phyloP scores from a whole-genome alignment of 140 eudicot genomes.

The Artemisia princeps region DNA sequence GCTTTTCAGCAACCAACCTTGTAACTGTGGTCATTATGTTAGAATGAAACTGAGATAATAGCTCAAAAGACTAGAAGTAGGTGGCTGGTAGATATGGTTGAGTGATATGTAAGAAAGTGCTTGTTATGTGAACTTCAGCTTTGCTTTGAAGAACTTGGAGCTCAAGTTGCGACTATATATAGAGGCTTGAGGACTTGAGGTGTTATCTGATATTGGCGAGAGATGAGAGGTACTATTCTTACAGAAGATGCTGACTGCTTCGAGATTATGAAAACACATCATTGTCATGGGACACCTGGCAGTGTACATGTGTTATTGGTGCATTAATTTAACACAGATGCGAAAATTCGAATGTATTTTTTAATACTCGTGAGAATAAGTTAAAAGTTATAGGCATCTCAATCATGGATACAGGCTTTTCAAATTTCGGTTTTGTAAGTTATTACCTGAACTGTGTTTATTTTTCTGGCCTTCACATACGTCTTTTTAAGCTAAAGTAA shows the following conservation, averaged over 20 bases:
- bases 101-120: background rate
- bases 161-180: constrained; percentile 20
- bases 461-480: background rate
- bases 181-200: constrained; percentile 16
- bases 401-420: constrained; percentile 9
- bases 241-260: constrained; percentile 1
- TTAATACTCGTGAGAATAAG: constrained; percentile 22
- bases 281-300: constrained; percentile 1
- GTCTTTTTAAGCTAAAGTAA: no score
- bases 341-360: constrained; percentile 15
- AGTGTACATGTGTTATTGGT: constrained; percentile 23
- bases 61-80: background rate
- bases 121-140: constrained; percentile 6
- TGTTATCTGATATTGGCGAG: constrained; percentile 6
- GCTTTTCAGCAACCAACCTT: constrained; percentile 18
- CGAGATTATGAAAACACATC: constrained; percentile 20
- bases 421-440: constrained; percentile 5
- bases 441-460: constrained; percentile 4
- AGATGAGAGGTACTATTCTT: constrained; percentile 1
- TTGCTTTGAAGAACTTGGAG: constrained; percentile 17
- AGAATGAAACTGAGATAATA: constrained; percentile 2
- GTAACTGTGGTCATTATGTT: constrained; percentile 28
- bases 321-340: constrained; percentile 12
- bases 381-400: constrained; percentile 22
- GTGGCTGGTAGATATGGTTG: background rate